Base-by-base conservation (phyloP, 1,139 yeast genomes). In the Blastobotrys arbuscula region DNA sequence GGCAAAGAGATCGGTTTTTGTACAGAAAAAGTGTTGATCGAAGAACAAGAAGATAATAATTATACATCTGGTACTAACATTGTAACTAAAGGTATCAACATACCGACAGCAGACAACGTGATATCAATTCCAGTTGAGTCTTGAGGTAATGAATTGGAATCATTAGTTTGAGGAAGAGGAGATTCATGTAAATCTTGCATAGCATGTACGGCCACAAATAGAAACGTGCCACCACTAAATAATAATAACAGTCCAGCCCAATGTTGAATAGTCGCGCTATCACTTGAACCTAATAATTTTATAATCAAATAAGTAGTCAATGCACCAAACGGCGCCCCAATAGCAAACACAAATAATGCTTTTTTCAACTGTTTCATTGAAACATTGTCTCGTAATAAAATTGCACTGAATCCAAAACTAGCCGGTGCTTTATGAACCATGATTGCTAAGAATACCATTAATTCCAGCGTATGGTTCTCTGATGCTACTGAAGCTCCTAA, bases 351-450 rank as follows among this genome's bases (percentile, higher is more conserved):
- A 2, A 66, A 59, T 36, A 79, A 60, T 54, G 78, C 79, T 20
- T 70, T 61, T 46, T 69, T 67, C 19, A 77, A 67, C n/a, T 63
- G 61, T 49, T 31, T 55, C 50, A 51, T 57, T 38, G 58, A 53
- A 31, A 58, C 56, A 6, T 66, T 63, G 34, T 62, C 59, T 39
- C 72, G 68, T n/a, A 76, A 61, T 38, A 85, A 67, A 12, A 84
- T 72, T 1, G 87, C 75, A 1, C 79, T 66, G 42, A 85, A 72
- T 43, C 90, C 84, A 61, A 84, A 82, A 5, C 88, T 75, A 0
- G 92, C 83, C 0, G 95, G 95, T 3, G 84, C 71, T 61, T 84
- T 84, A 69, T 84, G 95, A 28, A 84, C 63, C 51, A 84, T 73
- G 19, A 85, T 77, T 16, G 87, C 83, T 8, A 77, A 49, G 55